A percentile compares a stretch with the other conserved stretches of the same genome.
Evolutionary conservation across 1,284 basidiomycete genomes (phyloP).

Genomic region (Cutaneotrichosporon sp.): DNA sequence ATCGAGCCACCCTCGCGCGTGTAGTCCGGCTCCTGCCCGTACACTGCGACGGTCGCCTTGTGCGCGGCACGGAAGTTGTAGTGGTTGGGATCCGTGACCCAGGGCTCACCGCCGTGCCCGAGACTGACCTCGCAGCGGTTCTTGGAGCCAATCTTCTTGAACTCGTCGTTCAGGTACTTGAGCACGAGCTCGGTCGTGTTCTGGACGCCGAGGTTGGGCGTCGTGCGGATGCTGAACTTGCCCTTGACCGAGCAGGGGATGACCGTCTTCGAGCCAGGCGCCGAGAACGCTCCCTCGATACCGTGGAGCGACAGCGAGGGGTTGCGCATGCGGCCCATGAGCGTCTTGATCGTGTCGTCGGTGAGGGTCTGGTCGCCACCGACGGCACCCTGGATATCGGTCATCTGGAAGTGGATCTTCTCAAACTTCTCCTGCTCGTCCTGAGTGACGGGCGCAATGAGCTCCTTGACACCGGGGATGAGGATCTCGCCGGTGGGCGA

Average conservation of each 20-base stretch:
- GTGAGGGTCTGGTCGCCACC: slow-evolving; percentile 77
- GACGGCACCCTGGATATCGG: slow-evolving; percentile 76
- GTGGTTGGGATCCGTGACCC: slow-evolving; percentile 67
- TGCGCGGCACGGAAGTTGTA: slow-evolving; percentile 95
- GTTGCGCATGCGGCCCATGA: slow-evolving; percentile 57
- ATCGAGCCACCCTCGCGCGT: slow-evolving; percentile 93
- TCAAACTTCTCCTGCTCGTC: slow-evolving; percentile 75
- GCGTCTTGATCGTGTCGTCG: slow-evolving; percentile 74
- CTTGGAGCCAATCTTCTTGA: slow-evolving; percentile 80
- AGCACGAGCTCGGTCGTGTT: slow-evolving; percentile 70
- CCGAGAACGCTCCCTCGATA: slow-evolving; percentile 94
- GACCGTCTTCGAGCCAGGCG: slow-evolving; percentile 87
- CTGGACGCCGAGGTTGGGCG: slow-evolving; percentile 79
- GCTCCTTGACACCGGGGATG: slow-evolving; percentile 86
- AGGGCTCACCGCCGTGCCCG: slow-evolving; percentile 84
- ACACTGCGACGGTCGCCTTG: slow-evolving; percentile 70
- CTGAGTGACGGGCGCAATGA: slow-evolving; percentile 73
- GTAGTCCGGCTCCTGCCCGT: slow-evolving; percentile 79
- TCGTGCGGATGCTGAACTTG: slow-evolving; percentile 88
- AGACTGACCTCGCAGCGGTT: slow-evolving; percentile 70
- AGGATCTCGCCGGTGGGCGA: slow-evolving; percentile 79
- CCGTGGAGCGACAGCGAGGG: slow-evolving; percentile 92
- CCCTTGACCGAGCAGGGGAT: slow-evolving; percentile 85
- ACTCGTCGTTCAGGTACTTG: slow-evolving; percentile 73
- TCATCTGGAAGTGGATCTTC: slow-evolving; percentile 67